Conservation (phyloP, 2,329 filamentous ascomycete genomes). For the Trichoderma breve region DNA sequence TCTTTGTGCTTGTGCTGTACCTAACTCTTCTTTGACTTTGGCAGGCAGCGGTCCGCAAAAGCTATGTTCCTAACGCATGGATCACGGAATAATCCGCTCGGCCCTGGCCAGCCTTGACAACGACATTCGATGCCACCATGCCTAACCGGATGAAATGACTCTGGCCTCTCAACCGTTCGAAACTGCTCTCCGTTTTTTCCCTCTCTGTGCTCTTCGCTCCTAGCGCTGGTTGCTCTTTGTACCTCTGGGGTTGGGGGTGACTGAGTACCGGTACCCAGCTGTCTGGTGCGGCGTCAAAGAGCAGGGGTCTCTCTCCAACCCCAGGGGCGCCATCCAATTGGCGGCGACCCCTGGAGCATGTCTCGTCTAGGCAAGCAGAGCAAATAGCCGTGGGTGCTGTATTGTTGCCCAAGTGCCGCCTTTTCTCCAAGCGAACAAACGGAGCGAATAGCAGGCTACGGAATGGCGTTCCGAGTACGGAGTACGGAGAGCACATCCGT, state of each 20-base stretch:
- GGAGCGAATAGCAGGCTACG: slow-evolving; percentile 7
- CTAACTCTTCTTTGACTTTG: not conserved
- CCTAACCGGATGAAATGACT: not conserved
- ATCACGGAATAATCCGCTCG: not conserved
- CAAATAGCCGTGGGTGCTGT: not conserved
- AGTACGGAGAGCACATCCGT: not conserved
- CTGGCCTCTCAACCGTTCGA: not conserved
- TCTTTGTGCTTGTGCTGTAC: not conserved
- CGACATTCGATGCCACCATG: not conserved
- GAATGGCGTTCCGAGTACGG: not conserved
- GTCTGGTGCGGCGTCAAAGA: slow-evolving; percentile 14
- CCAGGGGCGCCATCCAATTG: slow-evolving; percentile 21
- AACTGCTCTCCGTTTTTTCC: not conserved
- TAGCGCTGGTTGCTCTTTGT: not conserved
- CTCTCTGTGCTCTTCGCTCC: not conserved
- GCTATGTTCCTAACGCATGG: not conserved
- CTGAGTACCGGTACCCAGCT: slow-evolving; percentile 19
- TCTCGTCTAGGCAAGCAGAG: slow-evolving; percentile 21
- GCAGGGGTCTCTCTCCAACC: slow-evolving; percentile 14
- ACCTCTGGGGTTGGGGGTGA: not conserved
- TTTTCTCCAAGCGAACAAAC: slow-evolving; percentile 5
- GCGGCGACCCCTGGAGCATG: slow-evolving; percentile 16
- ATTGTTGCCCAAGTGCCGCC: slow-evolving; percentile 17
- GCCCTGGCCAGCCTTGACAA: not conserved
- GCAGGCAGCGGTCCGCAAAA: not conserved